Base-by-base conservation (phyloP, 805 yeast genomes). In the Barnettozyma populi region DNA sequence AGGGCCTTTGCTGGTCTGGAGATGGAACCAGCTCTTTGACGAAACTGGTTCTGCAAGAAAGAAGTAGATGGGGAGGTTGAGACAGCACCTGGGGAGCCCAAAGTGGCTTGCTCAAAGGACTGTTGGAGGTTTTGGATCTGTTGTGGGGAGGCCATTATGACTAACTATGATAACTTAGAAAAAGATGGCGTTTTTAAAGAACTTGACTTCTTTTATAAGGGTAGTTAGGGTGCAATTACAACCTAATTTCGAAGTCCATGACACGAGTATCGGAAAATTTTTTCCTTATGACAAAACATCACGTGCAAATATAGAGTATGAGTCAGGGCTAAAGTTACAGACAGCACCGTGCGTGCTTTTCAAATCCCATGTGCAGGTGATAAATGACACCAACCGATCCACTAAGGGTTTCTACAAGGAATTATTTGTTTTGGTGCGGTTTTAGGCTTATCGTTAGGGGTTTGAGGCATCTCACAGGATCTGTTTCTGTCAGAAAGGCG, bases 61-160 rank as follows among this genome's bases (percentile, higher is more conserved):
- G 90, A 82, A 57, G 79, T 82, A 41, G 86, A 80, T 51, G 95
- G 95, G 5, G 94, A 86, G 24, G 92, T 84, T 7, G 90, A 83
- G 51, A 86, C 95, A 8, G 84, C 87, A 61, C 83, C 79, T 47
- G 84, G 78, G 14, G 85, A 78, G 21, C 80, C 74, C 52, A 80
- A 61, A 50, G 73, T 70, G 60, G 82, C 72, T 32, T 82, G 70
- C 61, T 80, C 76, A 60, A 85, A 81, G 13, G 81, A 65, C 47
- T 75, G 67, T 51, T 79, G 78, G 47, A 78, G 61, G 52, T 71
- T 70, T 44, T 72, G 64, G 57, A 85, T 84, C 63, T 84, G 84
- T 66, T 81, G 82, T 45, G 88, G 86, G 36, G 81, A 69, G 20
- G 85, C 66, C 92, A 85, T 85, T 47, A 19, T 25, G 39, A 23